Evolutionary conservation across 768 basidiomycete species (phyloP), one percentile per base, ranked within the genome.

Genomic region (Tricholoma matsutake): DNA sequence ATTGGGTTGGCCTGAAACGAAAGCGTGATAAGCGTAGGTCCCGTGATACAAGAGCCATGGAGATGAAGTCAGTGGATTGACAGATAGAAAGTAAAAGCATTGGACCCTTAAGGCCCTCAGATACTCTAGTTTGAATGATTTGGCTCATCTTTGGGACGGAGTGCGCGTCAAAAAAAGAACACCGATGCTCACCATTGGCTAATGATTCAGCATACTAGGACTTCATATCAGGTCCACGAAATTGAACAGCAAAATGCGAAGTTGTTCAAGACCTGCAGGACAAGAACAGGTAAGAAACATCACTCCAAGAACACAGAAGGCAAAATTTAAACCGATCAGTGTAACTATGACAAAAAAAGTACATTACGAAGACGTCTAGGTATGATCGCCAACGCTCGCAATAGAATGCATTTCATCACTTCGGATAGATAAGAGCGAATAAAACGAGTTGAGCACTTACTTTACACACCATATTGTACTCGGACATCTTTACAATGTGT

Each of bases 121-220:
- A 91, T 86, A 92, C 89, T 92, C 89, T 92, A 92, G 90, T 92
- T 92, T 92, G 89, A 89, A 85, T 82, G 74, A 69, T 78, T 75
- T 70, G 75, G 63, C 78, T 91, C 88, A 87, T 89, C 86, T 66
- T 69, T 61, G 49, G 63, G 49, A 55, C 51, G 49, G 53, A 51
- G 29, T 49, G 58, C 8, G 54, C 37, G 51, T 20, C 41, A 63
- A 34, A 14, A 57, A 16, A 54, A 29, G 54, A 53, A 18, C 34
- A 6, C 8, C n/a, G 14, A 56, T 41, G 7, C 41, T 54, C 31
- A 39, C 54, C n/a, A 22, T 29, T 32, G 14, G 11, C 16, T n/a
- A 31, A 4, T 18, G 37, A 9, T 9, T 56, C 13, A 20, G 14
- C 14, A 43, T 56, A n/a, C 18, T 20, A 3, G 11, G 5, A 25